Conservation (phyloP, 176 grass and related monocot genomes). For the Avena eriantha region DNA sequence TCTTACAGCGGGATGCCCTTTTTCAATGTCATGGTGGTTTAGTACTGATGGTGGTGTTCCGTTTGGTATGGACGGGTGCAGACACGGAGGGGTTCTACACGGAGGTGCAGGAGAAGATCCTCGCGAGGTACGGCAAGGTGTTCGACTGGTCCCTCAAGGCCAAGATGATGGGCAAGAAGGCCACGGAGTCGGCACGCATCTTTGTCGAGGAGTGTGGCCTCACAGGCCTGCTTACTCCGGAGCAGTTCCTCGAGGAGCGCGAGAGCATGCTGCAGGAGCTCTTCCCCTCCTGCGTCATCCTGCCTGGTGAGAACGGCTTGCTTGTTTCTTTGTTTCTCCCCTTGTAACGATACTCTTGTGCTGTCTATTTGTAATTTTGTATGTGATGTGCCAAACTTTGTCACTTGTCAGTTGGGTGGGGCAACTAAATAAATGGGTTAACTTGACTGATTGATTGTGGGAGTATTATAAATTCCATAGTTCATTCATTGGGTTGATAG, state of each 20-base stretch:
- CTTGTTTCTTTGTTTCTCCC: neutral
- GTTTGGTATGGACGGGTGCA: conserved; percentile 30
- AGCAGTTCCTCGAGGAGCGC: conserved; percentile 83
- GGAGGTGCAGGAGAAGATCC: conserved; percentile 92
- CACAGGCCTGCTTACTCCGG: conserved; percentile 67
- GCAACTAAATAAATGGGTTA: neutral
- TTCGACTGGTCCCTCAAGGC: conserved; percentile 98
- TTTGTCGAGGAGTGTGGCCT: conserved; percentile 81
- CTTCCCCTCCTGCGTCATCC: conserved; percentile 67
- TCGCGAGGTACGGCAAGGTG: conserved; percentile 79
- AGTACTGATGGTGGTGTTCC: neutral
- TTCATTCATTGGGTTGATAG: neutral
- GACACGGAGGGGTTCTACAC: conserved; percentile 97
- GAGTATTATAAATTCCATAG: neutral
- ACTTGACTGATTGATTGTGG: neutral
- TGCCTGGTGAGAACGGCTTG: conserved; percentile 62
- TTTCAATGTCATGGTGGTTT: neutral
- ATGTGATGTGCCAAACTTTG: neutral
- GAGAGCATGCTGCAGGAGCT: conserved; percentile 86
- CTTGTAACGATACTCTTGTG: neutral
- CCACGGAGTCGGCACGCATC: conserved; percentile 72
- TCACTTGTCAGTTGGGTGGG: neutral
- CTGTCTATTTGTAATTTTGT: neutral
- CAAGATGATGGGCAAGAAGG: conserved; percentile 98
- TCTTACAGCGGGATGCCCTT: neutral